Conservation (phyloP, 1,139 yeast species). For the Tardiomyces digboiensis region DNA sequence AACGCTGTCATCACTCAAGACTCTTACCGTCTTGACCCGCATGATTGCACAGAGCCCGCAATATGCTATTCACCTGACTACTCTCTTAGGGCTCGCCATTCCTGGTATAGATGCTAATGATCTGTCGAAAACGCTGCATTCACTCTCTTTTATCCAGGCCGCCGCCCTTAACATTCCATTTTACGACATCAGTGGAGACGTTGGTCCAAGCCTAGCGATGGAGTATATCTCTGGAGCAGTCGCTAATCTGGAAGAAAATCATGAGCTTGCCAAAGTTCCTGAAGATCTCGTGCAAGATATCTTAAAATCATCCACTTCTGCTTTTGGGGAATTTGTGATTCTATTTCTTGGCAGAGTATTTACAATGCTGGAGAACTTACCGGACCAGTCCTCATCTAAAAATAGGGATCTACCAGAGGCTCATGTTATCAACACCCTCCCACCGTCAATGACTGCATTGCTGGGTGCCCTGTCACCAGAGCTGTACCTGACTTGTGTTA, state of each 20-base stretch:
- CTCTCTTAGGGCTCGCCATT: constrained; percentile 57
- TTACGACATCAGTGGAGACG: constrained; percentile 17
- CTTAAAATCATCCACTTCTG: constrained; percentile 61
- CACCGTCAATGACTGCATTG: constrained; percentile 58
- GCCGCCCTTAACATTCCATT: constrained; percentile 71
- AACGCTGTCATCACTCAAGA: constrained; percentile 61
- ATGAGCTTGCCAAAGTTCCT: constrained; percentile 4
- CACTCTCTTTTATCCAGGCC: constrained; percentile 63
- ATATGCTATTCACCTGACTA: constrained; percentile 70
- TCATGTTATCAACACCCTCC: constrained; percentile 43
- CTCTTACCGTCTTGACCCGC: constrained; percentile 57
- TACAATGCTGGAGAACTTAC: constrained; percentile 64
- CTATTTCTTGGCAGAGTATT: constrained; percentile 53
- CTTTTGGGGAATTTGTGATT: constrained; percentile 54
- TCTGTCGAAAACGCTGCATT: constrained; percentile 57
- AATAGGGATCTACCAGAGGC: constrained; percentile 25
- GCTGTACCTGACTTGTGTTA: constrained; percentile 43
- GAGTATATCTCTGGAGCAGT: constrained; percentile 53
- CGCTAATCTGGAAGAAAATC: constrained; percentile 20
- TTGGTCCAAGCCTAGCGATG: constrained; percentile 48
- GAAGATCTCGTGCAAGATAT: constrained; percentile 33
- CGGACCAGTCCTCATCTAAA: constrained; percentile 27
- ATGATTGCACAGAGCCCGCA: constrained; percentile 56
- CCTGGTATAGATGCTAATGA: constrained; percentile 92
- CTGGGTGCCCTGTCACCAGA: constrained; percentile 65